Base-by-base conservation (phyloP, 495 filamentous ascomycete genomes). In the Podospora pseudoanserina region DNA sequence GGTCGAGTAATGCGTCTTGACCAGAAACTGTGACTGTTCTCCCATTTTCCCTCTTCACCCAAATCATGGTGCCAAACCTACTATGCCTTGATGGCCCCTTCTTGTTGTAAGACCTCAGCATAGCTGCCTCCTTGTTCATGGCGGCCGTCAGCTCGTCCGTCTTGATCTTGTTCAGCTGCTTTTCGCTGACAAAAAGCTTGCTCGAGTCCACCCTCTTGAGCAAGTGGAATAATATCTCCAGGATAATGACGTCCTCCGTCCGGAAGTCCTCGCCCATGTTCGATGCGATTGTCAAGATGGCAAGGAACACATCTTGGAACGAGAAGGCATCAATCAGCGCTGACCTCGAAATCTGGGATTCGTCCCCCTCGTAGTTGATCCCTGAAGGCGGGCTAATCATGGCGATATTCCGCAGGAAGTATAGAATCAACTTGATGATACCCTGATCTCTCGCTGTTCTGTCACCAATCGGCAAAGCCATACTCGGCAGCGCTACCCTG, bases 41-140 rank as follows among this genome's bases (percentile, higher is more conserved):
- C 6, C 86, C 86, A 74, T 95, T 91, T 65, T 91, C 90, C 63
- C 92, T 84, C 79, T 97, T 92, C 55, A 99, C 88, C 95, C 96
- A 98, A 20, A 97, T 89, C 90, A 97, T 97, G 16, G 93, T 96
- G 1, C 96, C 96, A 75, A 97, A 99, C 64, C 96, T 85, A 70
- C 93, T 96, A 76, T 99, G 96, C 49, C 96, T 81, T 6, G 93
- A 93, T 2, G 93, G 92, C 5, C 91, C 91, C 71, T 90, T 89
- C 70, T 88, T 90, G 49, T 88, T 87, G 73, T 96, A 91, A 62
- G 89, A 86, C 68, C 89, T 86, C 59, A 91, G 86, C 86, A 96
- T 90, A 7, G 88, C 88, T 2, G 88, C 87, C 76, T 99, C 96
- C 74, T 92, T 90, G 55, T 83, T 86, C 69, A 97, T 84, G 72